A percentile compares a stretch with the other conserved stretches of the same genome.
These are phyloP conservation scores for Canavalia gladiata DNA, from an alignment of 306 rosid genomes.

Conservation along the genomic window DNA sequence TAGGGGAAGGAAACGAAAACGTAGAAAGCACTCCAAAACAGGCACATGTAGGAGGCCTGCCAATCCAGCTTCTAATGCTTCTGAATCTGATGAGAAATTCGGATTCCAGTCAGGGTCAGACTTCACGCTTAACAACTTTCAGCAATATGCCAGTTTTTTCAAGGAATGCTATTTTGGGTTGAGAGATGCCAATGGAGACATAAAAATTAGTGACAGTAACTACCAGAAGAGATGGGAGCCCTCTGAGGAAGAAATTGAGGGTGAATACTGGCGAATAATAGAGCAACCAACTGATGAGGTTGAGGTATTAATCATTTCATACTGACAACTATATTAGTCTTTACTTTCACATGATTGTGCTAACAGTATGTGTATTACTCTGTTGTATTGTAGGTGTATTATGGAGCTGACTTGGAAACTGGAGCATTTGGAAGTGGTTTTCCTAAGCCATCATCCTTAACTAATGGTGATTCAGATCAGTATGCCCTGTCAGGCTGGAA, in stretches of 20 bases:
- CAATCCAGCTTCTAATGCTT: conserved; percentile 57
- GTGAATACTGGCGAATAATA: conserved; percentile 97
- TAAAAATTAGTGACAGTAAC: conserved; percentile 45
- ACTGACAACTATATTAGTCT: conserved; percentile 19
- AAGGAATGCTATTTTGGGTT: conserved; percentile 78
- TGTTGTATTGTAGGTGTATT: conserved; percentile 70
- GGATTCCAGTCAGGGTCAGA: conserved; percentile 88
- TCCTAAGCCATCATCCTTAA: conserved; percentile 72
- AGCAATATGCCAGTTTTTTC: conserved; percentile 66
- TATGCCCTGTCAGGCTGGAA: conserved; percentile 92
- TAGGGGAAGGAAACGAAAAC: conserved; percentile 82
- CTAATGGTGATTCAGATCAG: conserved; percentile 54
- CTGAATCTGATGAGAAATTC: conserved; percentile 75
- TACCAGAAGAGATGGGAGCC: conserved; percentile 57
- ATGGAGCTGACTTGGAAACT: conserved; percentile 97
- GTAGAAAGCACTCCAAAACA: conserved; percentile 66
- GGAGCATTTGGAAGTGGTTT: conserved; percentile 92
- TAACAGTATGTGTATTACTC: conserved; percentile 40
- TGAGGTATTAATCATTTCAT: conserved; percentile 67
- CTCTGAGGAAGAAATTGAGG: conserved; percentile 87
- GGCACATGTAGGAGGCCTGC: conserved; percentile 63
- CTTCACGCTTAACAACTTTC: conserved; percentile 76
- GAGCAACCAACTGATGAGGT: conserved; percentile 91
- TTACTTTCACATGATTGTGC: conserved; percentile 25
- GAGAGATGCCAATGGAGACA: conserved; percentile 55